Evolutionary conservation across 768 basidiomycete species (phyloP), one percentile per base, ranked within the genome.

Genomic region (Tephrocybe sp.): DNA sequence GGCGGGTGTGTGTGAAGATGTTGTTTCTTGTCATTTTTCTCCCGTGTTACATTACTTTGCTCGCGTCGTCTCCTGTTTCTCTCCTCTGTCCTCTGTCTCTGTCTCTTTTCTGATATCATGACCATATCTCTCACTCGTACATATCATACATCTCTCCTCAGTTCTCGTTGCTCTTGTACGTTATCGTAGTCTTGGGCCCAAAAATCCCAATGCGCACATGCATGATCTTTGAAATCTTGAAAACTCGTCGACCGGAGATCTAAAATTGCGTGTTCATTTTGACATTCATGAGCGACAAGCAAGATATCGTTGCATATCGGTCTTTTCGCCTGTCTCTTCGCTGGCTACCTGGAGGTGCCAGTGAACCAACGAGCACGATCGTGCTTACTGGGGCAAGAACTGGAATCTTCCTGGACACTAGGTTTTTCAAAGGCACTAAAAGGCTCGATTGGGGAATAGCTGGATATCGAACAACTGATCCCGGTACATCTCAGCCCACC

Each of bases 361-460:
- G 55, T 18, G 72, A 73, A 49, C 67, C 70, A 12, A 70, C 72
- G 1, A 54, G 65, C 36, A 72, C 69, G 0, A 42, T 71, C 1
- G 71, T 73, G 6, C 49, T 73, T 16, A 69, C 64, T 13, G 67
- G 63, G 1, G 51, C 53, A 1, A 54, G 55, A 9, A 60, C 58
- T 26, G 65, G 69, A 26, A 58, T 62, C 24, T 74, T 71, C 41
- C 40, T 72, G 9, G 71, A 74, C 51, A 65, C 66, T 2, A 58
- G 71, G 11, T 73, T 70, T 25, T 36, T 63, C n/a, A 69, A 65
- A 44, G 57, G 55, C 18, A 50, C 57, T 2, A 41, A 57, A 1
- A 49, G 55, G 16, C 54, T 72, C 9, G 69, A 74, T 34, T 74
- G 70, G 72, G 72, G 65, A 1, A 66, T 72, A 56, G 70, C 70